These are phyloP conservation scores for Pogostemon cablin DNA, from an alignment of 257 asterid species.

Conservation along the genomic window DNA sequence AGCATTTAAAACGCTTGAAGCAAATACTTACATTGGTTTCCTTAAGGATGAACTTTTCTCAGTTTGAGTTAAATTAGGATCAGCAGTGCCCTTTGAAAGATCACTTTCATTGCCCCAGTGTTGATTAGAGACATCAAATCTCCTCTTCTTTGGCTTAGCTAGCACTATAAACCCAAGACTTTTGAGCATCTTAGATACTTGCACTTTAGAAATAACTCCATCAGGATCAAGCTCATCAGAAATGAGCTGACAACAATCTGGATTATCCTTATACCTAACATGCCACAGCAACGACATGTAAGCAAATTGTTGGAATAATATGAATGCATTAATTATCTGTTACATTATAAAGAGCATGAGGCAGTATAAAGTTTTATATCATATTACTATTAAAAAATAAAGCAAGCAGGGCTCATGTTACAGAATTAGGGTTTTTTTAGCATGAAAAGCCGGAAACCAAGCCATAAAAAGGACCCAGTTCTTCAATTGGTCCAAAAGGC, in stretches of 20 bases:
- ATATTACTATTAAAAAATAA: slow-evolving; percentile 16
- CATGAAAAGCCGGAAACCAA: slow-evolving; percentile 7
- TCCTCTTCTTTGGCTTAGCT: slow-evolving; percentile 49
- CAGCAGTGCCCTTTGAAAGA: slow-evolving; percentile 32
- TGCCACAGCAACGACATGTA: slow-evolving; percentile 1
- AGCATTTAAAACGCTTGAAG: slow-evolving; percentile 30
- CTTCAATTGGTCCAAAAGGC: slow-evolving; percentile 7
- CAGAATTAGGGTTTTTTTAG: slow-evolving; percentile 18
- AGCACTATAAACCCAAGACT: slow-evolving; percentile 58
- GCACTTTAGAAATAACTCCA: slow-evolving; percentile 55
- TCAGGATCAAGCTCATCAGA: slow-evolving; percentile 63
- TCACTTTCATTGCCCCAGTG: slow-evolving; percentile 33
- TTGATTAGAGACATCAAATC: slow-evolving; percentile 37
- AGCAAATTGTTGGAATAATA: slow-evolving; percentile 28
- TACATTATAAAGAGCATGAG: slow-evolving; percentile 12
- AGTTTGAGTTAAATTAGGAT: slow-evolving; percentile 33
- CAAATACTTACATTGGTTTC: slow-evolving; percentile 64
- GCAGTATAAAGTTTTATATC: slow-evolving; percentile 10
- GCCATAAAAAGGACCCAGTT: slow-evolving; percentile 8
- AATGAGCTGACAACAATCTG: slow-evolving; percentile 61
- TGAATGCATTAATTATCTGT: slow-evolving; percentile 27
- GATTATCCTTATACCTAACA: slow-evolving; percentile 62
- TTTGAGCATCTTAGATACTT: slow-evolving; percentile 56
- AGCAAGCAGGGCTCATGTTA: slow-evolving; percentile 19
- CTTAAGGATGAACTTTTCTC: slow-evolving; percentile 47